Evolutionary conservation across 495 filamentous ascomycete genomes (phyloP).

Genomic region (Neurospora sp.): DNA sequence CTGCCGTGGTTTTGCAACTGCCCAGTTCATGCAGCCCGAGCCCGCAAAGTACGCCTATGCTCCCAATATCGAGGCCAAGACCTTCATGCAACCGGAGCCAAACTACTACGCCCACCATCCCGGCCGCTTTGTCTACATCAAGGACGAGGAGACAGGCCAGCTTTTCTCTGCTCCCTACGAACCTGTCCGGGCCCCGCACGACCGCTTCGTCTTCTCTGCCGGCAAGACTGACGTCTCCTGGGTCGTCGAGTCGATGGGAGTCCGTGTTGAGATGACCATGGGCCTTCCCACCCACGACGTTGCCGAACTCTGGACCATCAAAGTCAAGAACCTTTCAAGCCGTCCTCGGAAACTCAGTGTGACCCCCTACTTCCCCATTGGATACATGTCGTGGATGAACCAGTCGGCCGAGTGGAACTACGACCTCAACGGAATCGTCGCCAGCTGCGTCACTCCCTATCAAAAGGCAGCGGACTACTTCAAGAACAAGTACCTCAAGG

Average conservation of each 20-base stretch:
- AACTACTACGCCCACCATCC: slow-evolving; percentile 51
- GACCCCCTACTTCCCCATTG: slow-evolving; percentile 47
- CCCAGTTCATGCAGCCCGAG: slow-evolving; percentile 52
- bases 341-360: slow-evolving; percentile 38
- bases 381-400: slow-evolving; percentile 54
- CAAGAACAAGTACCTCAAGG: slow-evolving; percentile 47
- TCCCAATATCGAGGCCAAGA: slow-evolving; percentile 46
- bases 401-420: slow-evolving; percentile 41
- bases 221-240: slow-evolving; percentile 45
- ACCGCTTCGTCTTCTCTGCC: slow-evolving; percentile 44
- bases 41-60: slow-evolving; percentile 47
- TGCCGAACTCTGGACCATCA: slow-evolving; percentile 45
- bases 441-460: slow-evolving; percentile 43
- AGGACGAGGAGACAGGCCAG: slow-evolving; percentile 42
- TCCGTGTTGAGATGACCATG: slow-evolving; percentile 45
- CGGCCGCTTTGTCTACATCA: slow-evolving; percentile 49
- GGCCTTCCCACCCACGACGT: slow-evolving; percentile 42
- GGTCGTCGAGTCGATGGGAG: slow-evolving; percentile 39
- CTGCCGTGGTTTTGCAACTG: slow-evolving; percentile 45
- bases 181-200: slow-evolving; percentile 38
- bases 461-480: slow-evolving; percentile 46
- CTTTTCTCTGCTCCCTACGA: slow-evolving; percentile 48
- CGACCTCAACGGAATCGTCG: slow-evolving; percentile 38
- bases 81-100: slow-evolving; percentile 51
- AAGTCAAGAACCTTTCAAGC: slow-evolving; percentile 40